Evolutionary conservation across 2,329 filamentous ascomycete species (phyloP).

Genomic region (Didymosphaeria variabile): DNA sequence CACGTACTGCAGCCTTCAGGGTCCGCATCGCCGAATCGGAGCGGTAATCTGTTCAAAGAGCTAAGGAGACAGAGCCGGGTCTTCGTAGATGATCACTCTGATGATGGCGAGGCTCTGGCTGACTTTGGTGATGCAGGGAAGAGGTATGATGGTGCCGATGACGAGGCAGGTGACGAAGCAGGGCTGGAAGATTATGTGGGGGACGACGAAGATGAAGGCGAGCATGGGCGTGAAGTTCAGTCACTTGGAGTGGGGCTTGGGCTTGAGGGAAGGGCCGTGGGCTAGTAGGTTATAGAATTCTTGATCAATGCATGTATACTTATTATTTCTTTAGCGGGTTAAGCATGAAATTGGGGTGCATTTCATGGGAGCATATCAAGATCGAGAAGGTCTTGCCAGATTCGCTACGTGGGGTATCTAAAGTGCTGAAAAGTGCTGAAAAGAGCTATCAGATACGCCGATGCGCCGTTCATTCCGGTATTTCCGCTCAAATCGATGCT

Average conservation of each 20-base stretch:
- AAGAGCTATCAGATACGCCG: not conserved
- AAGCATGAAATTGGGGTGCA: not conserved
- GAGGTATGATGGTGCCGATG: constrained; percentile 14
- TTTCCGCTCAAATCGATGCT: not conserved
- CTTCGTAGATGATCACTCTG: constrained; percentile 20
- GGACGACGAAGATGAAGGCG: constrained; percentile 23
- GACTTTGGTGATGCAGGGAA: constrained; percentile 20
- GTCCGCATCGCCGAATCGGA: constrained; percentile 26
- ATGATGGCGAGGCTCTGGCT: constrained; percentile 16
- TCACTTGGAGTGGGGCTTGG: constrained; percentile 2
- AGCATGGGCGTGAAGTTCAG: constrained; percentile 10
- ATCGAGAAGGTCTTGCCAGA: not conserved
- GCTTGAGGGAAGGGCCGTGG: not conserved
- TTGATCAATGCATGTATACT: not conserved
- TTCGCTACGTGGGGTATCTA: constrained; percentile 7
- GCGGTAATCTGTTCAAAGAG: constrained; percentile 53
- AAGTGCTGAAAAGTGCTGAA: not conserved
- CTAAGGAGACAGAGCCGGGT: constrained; percentile 53
- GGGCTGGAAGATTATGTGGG: constrained; percentile 17
- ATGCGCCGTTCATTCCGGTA: not conserved
- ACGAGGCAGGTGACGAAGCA: not conserved
- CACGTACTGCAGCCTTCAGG: constrained; percentile 12
- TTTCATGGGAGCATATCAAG: not conserved
- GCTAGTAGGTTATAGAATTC: not conserved
- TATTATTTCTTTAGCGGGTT: constrained; percentile 5